Evolutionary conservation across 164 flowering plant genomes (phyloP).

Genomic region (Vitis cinerea): DNA sequence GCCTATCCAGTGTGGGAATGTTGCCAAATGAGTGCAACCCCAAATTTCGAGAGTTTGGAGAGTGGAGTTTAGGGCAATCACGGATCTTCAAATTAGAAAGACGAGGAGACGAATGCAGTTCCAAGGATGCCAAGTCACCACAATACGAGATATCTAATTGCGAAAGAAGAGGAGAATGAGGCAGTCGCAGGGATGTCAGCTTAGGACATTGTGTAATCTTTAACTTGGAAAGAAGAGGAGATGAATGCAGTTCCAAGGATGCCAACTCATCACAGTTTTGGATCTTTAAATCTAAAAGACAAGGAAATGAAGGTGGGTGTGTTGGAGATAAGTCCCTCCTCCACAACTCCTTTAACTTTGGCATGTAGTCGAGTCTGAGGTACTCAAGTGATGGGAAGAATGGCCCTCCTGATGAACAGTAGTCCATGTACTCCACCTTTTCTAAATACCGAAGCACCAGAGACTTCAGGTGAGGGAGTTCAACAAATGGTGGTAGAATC

Average conservation of each 20-base stretch:
- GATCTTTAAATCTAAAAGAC: too few relatives aligned
- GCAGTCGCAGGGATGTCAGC: too few relatives aligned
- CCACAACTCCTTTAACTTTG: not conserved
- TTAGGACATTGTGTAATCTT: fast-evolving
- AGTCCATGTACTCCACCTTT: not conserved
- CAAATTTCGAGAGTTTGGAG: too few relatives aligned
- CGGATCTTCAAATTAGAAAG: too few relatives aligned
- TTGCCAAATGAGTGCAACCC: fast-evolving
- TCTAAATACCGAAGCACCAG: not conserved
- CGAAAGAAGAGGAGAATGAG: too few relatives aligned
- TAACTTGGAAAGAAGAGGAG: not conserved
- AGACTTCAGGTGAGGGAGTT: not conserved
- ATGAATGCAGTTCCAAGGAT: not conserved
- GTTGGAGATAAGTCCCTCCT: not conserved
- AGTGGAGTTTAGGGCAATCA: too few relatives aligned
- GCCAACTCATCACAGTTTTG: fast-evolving
- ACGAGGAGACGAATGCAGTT: too few relatives aligned
- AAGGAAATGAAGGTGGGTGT: not conserved
- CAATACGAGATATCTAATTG: too few relatives aligned
- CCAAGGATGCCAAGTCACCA: too few relatives aligned
- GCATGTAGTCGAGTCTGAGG: not conserved
- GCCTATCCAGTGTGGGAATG: not conserved
- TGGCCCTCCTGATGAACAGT: too few relatives aligned
- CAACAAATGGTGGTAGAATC: not conserved
- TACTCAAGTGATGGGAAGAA: not conserved